These are phyloP conservation scores for Penicillium macrosclerotiorum DNA, from an alignment of 495 filamentous ascomycete species.

Conservation along the genomic window DNA sequence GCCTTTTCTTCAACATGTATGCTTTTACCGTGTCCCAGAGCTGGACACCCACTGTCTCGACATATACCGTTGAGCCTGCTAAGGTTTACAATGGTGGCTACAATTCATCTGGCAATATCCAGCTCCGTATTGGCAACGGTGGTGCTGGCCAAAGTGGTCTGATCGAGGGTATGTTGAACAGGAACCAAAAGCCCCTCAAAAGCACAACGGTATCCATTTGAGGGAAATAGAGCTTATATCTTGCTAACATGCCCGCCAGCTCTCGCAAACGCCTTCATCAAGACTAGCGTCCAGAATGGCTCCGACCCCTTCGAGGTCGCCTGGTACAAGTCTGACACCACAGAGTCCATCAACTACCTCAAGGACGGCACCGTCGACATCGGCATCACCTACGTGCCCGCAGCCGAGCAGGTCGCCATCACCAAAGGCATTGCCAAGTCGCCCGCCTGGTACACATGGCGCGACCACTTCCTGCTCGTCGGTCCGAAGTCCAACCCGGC, in stretches of 20 bases:
- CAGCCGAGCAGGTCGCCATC: slow-evolving; percentile 40
- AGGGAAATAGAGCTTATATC: too few species aligned
- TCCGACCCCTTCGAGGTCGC: slow-evolving; percentile 30
- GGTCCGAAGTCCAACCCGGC: slow-evolving; percentile 36
- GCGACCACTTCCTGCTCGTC: slow-evolving; percentile 40
- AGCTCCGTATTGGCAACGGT: slow-evolving; percentile 37
- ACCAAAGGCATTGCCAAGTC: slow-evolving; percentile 26
- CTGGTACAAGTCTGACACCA: slow-evolving; percentile 44
- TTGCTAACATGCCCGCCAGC: slow-evolving; percentile 11
- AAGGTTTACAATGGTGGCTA: slow-evolving; percentile 28
- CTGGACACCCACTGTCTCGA: neutral
- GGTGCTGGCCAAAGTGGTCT: slow-evolving; percentile 41
- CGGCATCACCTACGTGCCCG: slow-evolving; percentile 40
- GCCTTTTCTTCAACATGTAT: slow-evolving; percentile 1
- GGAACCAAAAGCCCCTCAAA: neutral
- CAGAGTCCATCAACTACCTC: slow-evolving; percentile 39
- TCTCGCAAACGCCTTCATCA: slow-evolving; percentile 39
- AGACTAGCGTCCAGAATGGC: slow-evolving; percentile 24
- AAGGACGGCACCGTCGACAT: slow-evolving; percentile 31
- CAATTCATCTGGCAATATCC: slow-evolving; percentile 12
- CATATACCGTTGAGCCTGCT: slow-evolving; percentile 12
- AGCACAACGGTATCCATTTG: neutral
- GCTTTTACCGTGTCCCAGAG: neutral
- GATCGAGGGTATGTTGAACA: slow-evolving; percentile 25
- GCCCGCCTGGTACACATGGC: slow-evolving; percentile 32